Conservation (phyloP, 2,329 filamentous ascomycete species). For the Trichoderma atrobrunneum region DNA sequence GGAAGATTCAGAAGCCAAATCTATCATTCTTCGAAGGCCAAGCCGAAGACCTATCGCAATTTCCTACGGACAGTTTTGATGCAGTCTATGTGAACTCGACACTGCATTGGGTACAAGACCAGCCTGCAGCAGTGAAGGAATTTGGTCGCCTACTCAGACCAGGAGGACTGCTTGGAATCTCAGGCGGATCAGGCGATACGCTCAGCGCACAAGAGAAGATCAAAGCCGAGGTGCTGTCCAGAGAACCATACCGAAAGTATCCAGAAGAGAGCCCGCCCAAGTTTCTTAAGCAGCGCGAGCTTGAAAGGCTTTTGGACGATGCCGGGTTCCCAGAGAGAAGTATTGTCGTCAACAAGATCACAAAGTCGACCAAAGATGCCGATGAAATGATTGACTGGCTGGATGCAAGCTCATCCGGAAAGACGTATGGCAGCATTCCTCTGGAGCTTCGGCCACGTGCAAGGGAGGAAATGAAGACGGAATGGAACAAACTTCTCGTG, state of each 20-base stretch:
- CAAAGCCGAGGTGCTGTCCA: background rate
- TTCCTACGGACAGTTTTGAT: background rate
- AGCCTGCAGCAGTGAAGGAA: background rate
- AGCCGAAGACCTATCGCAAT: background rate
- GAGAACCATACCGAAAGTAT: background rate
- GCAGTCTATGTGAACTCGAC: background rate
- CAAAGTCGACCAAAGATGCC: background rate
- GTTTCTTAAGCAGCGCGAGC: background rate
- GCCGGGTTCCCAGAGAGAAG: background rate
- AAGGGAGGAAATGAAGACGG: background rate
- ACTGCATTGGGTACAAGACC: background rate
- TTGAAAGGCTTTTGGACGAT: background rate
- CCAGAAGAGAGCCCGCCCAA: background rate
- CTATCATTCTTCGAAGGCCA: background rate
- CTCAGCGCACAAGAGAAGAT: background rate
- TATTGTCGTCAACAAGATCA: background rate
- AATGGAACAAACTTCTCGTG: background rate
- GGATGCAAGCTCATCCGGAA: background rate
- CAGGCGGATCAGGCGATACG: background rate
- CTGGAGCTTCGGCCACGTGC: background rate
- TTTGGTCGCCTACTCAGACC: background rate
- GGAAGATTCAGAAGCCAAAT: background rate
- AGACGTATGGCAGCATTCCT: background rate
- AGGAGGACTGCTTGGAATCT: background rate
- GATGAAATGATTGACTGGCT: background rate